These are phyloP conservation scores for Salix udensis DNA, from an alignment of 345 rosid genomes.

Conservation along the genomic window DNA sequence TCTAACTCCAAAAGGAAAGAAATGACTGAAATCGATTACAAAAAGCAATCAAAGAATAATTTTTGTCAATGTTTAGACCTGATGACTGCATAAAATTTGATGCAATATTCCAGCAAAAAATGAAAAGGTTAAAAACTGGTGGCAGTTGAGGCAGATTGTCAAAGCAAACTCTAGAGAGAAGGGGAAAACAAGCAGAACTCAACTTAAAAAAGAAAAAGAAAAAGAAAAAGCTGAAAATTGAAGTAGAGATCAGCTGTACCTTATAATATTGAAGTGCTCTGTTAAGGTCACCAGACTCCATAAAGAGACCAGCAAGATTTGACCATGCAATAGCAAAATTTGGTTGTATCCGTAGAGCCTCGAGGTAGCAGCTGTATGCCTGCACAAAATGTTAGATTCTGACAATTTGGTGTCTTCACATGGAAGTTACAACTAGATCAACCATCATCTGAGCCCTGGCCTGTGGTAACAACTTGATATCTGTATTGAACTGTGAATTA, in stretches of 20 bases:
- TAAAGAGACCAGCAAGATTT: slow-evolving; percentile 94
- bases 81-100: background rate
- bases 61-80: background rate
- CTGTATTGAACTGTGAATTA: slow-evolving; percentile 63
- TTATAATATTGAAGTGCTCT: slow-evolving; percentile 93
- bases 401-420: slow-evolving; percentile 63
- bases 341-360: slow-evolving; percentile 94
- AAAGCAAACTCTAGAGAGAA: background rate
- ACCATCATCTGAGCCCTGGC: slow-evolving; percentile 75
- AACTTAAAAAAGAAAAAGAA: too few relatives aligned
- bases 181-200: background rate
- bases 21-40: background rate
- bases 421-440: slow-evolving; percentile 74
- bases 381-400: slow-evolving; percentile 81
- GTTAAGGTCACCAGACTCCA: slow-evolving; percentile 94
- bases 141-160: background rate
- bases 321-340: slow-evolving; percentile 99
- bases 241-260: slow-evolving; percentile 39
- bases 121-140: background rate
- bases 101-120: background rate
- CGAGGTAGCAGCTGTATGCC: slow-evolving; percentile 96
- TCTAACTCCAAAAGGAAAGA: background rate
- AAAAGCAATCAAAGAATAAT: background rate
- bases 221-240: too few relatives aligned
- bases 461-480: slow-evolving; percentile 62